These are phyloP conservation scores for Quillaja saponaria DNA, from an alignment of 306 rosid species.

Conservation along the genomic window DNA sequence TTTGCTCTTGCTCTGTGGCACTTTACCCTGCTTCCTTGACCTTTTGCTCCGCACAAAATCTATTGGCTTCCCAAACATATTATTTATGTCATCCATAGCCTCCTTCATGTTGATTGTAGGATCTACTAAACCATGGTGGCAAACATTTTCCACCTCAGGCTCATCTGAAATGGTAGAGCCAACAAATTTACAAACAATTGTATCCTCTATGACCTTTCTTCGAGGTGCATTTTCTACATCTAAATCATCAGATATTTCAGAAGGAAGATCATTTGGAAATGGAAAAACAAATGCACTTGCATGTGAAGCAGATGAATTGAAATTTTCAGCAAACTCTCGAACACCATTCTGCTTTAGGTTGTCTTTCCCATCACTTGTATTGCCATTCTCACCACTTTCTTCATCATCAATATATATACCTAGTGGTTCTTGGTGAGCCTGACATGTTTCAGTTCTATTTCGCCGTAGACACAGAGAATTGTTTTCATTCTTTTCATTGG, in stretches of 20 bases:
- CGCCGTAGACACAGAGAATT: slow-evolving; percentile 34
- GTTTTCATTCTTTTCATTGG: slow-evolving; percentile 4
- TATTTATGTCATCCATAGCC: slow-evolving; percentile 93
- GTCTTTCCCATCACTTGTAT: slow-evolving; percentile 30
- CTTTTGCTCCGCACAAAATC: slow-evolving; percentile 74
- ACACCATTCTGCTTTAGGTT: slow-evolving; percentile 27
- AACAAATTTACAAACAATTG: slow-evolving; percentile 82
- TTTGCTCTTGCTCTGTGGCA: slow-evolving; percentile 34
- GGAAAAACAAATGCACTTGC: slow-evolving; percentile 56
- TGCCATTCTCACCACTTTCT: slow-evolving; percentile 35
- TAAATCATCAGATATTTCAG: slow-evolving; percentile 48
- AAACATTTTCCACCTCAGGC: slow-evolving; percentile 85
- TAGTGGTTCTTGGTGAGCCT: slow-evolving; percentile 51
- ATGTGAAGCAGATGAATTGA: slow-evolving; percentile 47
- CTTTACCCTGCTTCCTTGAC: slow-evolving; percentile 56
- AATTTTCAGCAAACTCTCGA: slow-evolving; percentile 41
- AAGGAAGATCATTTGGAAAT: slow-evolving; percentile 54
- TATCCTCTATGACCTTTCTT: slow-evolving; percentile 82
- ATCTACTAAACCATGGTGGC: slow-evolving; percentile 95
- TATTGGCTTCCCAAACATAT: slow-evolving; percentile 95
- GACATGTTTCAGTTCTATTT: slow-evolving; percentile 36
- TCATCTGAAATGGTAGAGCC: slow-evolving; percentile 82
- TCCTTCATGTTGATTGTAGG: slow-evolving; percentile 93
- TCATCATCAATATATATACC: slow-evolving; percentile 75
- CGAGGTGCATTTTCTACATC: slow-evolving; percentile 39